Base-by-base conservation (phyloP, 306 rosid genomes). In the Pyrus bretschneideri region DNA sequence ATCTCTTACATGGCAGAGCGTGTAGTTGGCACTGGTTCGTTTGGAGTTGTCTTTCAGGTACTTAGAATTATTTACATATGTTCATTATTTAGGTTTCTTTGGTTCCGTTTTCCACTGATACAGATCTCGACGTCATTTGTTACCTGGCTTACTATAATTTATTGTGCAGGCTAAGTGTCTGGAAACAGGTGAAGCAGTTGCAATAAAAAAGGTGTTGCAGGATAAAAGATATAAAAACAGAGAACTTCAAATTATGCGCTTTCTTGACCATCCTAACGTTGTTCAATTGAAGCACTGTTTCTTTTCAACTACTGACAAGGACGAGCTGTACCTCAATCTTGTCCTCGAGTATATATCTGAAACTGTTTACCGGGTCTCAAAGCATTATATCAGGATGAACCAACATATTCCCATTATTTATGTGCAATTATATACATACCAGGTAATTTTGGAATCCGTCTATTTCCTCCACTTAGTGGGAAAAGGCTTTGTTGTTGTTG, bases 21-120 rank as follows among this genome's bases (percentile, higher is more conserved):
- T 11, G 94, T 93, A 78, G 98, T 93, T 60, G 98, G 98, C 25
- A 93, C 94, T 35, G 98, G 97, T 74, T 93, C 98, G 7, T 93
- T 93, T 63, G 98, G 98, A 25, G 90, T 91, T 80, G 98, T 93
- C 72, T 91, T 88, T 79, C 97, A 93, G 98, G 98, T 93, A 90
- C 35, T 71, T 79, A 60, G 77, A 46, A 58, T 80, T 29, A 35
- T 67, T 72, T 79, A 59, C 35, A 6, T 11, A 23, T 74, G 67
- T 81, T 65, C 38, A 30, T 63, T 58, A 45, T 62, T 31, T 55
- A 55, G 71, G 40, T 59, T 82, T 73, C 70, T 15, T 3, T 9
- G 59, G 35, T 25, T 44, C 22, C 22, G 2, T 64, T 45, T 45
- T 70, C 68, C 40, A 4, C 73, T 63, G 13, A 29, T 38, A 30